These are phyloP conservation scores for Teratosphaeria pseudoeucalypti DNA, from an alignment of 2,329 filamentous ascomycete genomes.

Conservation along the genomic window DNA sequence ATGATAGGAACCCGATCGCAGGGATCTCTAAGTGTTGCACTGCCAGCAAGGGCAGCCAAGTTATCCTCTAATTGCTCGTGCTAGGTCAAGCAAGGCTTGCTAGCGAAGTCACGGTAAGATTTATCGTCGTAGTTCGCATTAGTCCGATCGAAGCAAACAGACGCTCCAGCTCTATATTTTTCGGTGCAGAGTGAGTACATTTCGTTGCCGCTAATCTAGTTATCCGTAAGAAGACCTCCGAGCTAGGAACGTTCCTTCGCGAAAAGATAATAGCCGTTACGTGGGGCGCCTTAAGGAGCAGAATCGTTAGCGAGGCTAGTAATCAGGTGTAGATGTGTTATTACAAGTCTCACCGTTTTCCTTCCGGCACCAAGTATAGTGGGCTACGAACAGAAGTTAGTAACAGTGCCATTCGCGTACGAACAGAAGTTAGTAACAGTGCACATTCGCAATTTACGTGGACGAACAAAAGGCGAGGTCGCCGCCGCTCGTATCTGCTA, in stretches of 20 bases:
- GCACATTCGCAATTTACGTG: neutral
- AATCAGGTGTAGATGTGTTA: neutral
- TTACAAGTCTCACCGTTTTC: neutral
- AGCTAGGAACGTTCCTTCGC: neutral
- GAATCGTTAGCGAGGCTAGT: neutral
- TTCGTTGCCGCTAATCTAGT: neutral
- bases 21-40: too few species aligned
- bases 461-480: neutral
- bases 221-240: neutral
- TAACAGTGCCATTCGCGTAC: neutral
- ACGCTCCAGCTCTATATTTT: neutral
- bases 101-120: neutral
- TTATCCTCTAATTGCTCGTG: neutral
- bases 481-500: neutral
- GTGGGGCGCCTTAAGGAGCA: neutral
- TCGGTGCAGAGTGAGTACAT: neutral
- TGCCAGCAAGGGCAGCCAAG: neutral
- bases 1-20: too few species aligned
- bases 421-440: neutral
- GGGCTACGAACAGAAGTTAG: neutral
- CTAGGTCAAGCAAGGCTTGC: neutral
- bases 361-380: neutral
- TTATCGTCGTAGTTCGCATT: neutral
- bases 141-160: neutral
- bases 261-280: neutral